These are phyloP conservation scores for Saturnispora ahearnii DNA, from an alignment of 805 yeast species.

Conservation along the genomic window DNA sequence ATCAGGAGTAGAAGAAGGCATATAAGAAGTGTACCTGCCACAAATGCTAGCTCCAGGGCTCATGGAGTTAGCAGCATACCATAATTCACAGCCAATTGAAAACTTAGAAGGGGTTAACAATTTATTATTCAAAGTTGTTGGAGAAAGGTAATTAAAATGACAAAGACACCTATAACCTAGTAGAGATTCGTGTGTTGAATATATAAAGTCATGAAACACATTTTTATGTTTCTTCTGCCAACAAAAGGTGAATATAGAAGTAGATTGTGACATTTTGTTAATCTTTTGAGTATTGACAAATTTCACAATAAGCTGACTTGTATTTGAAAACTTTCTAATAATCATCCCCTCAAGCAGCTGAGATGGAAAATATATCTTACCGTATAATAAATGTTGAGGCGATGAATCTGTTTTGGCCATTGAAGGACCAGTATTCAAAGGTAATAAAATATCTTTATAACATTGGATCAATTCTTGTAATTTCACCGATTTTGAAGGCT, in stretches of 20 bases:
- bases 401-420: constrained; percentile 2
- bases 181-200: constrained; percentile 75
- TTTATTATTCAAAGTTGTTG: constrained; percentile 3
- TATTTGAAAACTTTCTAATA: constrained; percentile 49
- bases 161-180: constrained; percentile 75
- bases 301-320: constrained; percentile 59
- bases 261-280: constrained; percentile 20
- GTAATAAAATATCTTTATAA: constrained; percentile 31
- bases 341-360: constrained; percentile 82
- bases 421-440: not conserved
- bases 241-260: constrained; percentile 53
- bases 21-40: constrained; percentile 69
- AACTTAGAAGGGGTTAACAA: constrained; percentile 33
- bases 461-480: constrained; percentile 66
- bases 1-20: constrained; percentile 7
- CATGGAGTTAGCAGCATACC: constrained; percentile 78
- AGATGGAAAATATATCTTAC: constrained; percentile 82
- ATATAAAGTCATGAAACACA: constrained; percentile 63
- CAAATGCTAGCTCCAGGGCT: constrained; percentile 89
- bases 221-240: constrained; percentile 59
- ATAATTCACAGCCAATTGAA: constrained; percentile 76
- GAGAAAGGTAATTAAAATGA: constrained; percentile 37
- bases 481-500: constrained; percentile 42
- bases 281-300: constrained; percentile 54
- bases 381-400: constrained; percentile 52